Evolutionary conservation across 2,329 filamentous ascomycete genomes (phyloP), one percentile per base, ranked within the genome.

Genomic region (Phialemonium atrogriseum): DNA sequence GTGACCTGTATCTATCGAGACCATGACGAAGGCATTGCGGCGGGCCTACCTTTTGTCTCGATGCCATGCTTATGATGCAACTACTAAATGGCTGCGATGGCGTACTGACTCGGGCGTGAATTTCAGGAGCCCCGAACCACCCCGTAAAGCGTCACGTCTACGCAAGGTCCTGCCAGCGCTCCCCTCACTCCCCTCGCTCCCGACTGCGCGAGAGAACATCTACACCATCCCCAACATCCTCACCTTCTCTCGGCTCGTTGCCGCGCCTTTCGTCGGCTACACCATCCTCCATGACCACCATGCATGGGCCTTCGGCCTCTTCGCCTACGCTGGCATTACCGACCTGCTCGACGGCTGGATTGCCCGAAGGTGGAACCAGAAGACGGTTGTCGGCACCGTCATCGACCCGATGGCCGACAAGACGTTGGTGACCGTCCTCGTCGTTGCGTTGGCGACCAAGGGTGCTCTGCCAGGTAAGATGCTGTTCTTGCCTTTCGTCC

Each of bases 391-490:
- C 8, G 91, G 91, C 33, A 93, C 85, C 33, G 77, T 98, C 18
- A 86, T 98, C 40, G 88, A 94, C 50, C 91, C 91, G 5, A 91
- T 95, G 83, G 91, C 91, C 4, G 91, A 98, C 59, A 98, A 98
- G 63, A 73, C 77, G 7, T 71, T 98, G 42, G 96, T 98, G 91
- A 95, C 89, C 1, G 77, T 94, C 36, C 60, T 94, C 47, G 93
- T 89, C 1, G 79, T 89, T 10, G 87, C 84, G 42, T 62, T 96
- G 26, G 87, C 88, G 4, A 68, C 82, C 40, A 87, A 94, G 47
- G 87, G 86, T 4, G 73, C 77, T 10, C 66, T 98, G 30, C 87
- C 89, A 36, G 63, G 83, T 87, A 64, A 44, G 75, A n/a, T n/a
- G n/a, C n/a, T n/a, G n/a, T n/a, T n/a, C n/a, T n/a, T n/a, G n/a